phyloP scores from a whole-genome alignment of 1,284 basidiomycete species.

The Hemileia vastatrix region DNA sequence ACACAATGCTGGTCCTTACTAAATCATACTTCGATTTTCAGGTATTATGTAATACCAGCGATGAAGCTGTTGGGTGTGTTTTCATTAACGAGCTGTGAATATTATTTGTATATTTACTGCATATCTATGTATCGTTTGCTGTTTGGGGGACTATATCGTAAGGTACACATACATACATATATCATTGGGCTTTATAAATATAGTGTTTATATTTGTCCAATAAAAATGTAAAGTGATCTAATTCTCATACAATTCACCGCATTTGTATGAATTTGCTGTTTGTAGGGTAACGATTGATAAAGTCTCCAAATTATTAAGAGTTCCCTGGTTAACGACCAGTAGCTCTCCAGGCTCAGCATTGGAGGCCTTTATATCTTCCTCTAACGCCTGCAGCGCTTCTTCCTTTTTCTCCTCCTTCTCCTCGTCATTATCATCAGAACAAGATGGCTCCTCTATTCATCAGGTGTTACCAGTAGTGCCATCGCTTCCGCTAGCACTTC shows the following conservation, averaged over 20 bases:
- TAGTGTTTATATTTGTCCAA: no score
- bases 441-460: background rate
- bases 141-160: no score
- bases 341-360: conserved; percentile 8
- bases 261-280: background rate
- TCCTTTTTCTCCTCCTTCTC: no score
- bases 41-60: conserved; percentile 64
- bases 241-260: background rate
- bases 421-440: background rate
- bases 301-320: background rate
- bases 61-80: conserved; percentile 61
- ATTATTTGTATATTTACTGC: no score
- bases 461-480: background rate
- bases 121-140: no score
- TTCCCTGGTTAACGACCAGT: background rate
- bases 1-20: conserved; percentile 74
- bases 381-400: no score
- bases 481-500: conserved; percentile 11
- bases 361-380: conserved; percentile 8
- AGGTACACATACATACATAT: no score
- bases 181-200: no score
- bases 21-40: conserved; percentile 54
- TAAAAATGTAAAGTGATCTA: background rate
- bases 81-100: no score
- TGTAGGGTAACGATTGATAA: conserved; percentile 13